Evolutionary conservation across 148 eudicot species (phyloP), one percentile per base, ranked within the genome.

Genomic region (Vaccinium macrocarpon): DNA sequence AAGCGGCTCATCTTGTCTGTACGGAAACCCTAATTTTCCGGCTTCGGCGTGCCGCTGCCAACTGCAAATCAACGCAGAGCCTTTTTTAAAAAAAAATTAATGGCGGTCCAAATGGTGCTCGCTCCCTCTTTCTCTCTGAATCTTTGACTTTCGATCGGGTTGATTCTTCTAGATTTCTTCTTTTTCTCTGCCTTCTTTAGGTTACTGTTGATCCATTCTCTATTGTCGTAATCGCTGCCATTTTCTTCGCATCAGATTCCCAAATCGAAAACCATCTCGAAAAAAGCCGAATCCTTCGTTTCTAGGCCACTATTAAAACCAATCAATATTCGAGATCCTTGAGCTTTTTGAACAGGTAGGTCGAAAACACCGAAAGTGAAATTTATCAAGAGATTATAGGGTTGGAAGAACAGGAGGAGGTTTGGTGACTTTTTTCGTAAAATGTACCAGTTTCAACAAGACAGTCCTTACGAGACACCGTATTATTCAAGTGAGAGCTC

Each of bases 401-500:
- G 48, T 3, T 19, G 25, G 72, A 15, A 21, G 38, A 27, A 2
- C 11, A 53, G 46, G 71, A 38, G 13, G 4, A 12, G 49, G 19
- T n/a, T 13, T 64, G 18, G 19, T 32, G 70, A 49, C 9, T 49
- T 6, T 57, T 57, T n/a, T 59, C 0, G 68, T 32, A 84, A 76
- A 57, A 85, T 88, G 85, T 83, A 64, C 32, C 71, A 76, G 66
- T 64, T 48, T 66, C 85, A 21, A 82, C 80, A 21, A 10, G 85
- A 81, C 77, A 38, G 68, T 29, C 4, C 46, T 42, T 52, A 62
- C 13, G 84, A 75, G 27, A 51, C 59, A 42, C 25, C 72, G 13
- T 83, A n/a, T 62, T 62, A 85, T 84, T 87, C 89, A 78, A 90
- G 87, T 82, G 81, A 86, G 29, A 89, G 82, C 61, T 87, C 92